Conservation (phyloP, 805 yeast species). For the Cephaloascus fragrans region DNA sequence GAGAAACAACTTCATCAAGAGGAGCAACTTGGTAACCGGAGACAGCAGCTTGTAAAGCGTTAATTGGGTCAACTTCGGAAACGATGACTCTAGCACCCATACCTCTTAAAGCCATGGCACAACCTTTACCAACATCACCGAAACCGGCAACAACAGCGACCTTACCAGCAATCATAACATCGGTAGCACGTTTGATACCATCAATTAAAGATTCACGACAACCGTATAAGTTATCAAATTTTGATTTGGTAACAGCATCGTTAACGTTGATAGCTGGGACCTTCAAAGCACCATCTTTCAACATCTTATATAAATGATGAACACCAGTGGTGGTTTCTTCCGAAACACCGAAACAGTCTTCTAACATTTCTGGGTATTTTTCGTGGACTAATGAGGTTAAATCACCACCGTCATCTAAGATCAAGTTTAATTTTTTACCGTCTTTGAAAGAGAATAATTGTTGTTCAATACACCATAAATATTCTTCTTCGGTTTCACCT, state of each 20-base stretch:
- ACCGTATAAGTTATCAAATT: conserved; percentile 98
- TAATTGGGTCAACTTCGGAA: conserved; percentile 97
- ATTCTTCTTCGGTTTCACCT: conserved; percentile 99
- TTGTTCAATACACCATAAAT: conserved; percentile 98
- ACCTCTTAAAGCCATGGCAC: conserved; percentile 97
- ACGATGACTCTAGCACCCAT: conserved; percentile 99
- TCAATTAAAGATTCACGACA: conserved; percentile 98
- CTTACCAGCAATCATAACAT: conserved; percentile 99
- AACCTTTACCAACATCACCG: conserved; percentile 99
- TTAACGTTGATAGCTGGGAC: conserved; percentile 99
- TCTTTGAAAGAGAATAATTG: conserved; percentile 98
- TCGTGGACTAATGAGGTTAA: conserved; percentile 94
- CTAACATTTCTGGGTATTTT: conserved; percentile 95
- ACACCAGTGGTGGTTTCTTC: conserved; percentile 99
- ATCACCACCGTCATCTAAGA: conserved; percentile 99
- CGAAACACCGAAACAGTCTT: conserved; percentile 89
- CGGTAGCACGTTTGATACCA: conserved; percentile 99
- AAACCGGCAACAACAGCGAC: conserved; percentile 98
- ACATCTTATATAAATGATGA: conserved; percentile 96
- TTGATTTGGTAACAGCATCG: conserved; percentile 98
- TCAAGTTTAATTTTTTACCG: conserved; percentile 88
- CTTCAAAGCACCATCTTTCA: conserved; percentile 79
- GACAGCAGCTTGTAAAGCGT: conserved; percentile 98
- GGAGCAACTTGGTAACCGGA: conserved; percentile 96
- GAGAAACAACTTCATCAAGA: conserved; percentile 84